Evolutionary conservation across 305 asterid species (phyloP).

Genomic region (Lippia alba): DNA sequence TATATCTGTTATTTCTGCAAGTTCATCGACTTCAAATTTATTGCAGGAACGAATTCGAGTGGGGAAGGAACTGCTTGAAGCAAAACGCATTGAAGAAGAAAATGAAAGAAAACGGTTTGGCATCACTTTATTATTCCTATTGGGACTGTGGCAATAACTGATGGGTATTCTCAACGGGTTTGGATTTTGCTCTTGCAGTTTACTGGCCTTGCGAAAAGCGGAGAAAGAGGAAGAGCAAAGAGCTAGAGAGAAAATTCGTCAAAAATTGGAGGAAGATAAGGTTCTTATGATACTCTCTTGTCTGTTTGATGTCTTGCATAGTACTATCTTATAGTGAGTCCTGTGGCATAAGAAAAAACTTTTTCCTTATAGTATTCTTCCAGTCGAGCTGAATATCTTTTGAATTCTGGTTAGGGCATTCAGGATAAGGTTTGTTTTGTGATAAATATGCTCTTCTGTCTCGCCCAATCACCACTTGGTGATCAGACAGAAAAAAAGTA

Average conservation of each 20-base stretch:
- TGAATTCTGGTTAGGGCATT: no score
- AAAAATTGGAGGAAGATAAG: constrained; percentile 98
- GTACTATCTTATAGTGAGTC: constrained; percentile 4
- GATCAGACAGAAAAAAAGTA: not conserved
- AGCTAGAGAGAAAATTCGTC: constrained; percentile 94
- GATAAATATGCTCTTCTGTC: not conserved
- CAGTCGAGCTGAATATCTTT: not conserved
- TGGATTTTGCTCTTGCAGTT: constrained; percentile 47
- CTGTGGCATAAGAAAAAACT: constrained; percentile 20
- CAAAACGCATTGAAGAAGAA: constrained; percentile 94
- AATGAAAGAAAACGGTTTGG: constrained; percentile 98
- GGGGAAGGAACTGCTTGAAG: constrained; percentile 93
- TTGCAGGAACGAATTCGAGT: constrained; percentile 90
- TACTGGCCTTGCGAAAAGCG: constrained; percentile 87
- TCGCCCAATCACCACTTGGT: not conserved
- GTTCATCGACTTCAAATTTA: constrained; percentile 30
- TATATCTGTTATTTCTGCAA: constrained; percentile 18
- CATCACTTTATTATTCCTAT: constrained; percentile 26
- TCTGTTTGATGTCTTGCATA: constrained; percentile 19
- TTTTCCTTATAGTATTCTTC: not conserved
- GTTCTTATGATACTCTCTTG: constrained; percentile 44
- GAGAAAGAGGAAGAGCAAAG: constrained; percentile 95
- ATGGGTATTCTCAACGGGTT: constrained; percentile 29
- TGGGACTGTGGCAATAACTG: constrained; percentile 8
- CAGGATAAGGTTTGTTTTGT: not conserved